Evolutionary conservation across 495 filamentous ascomycete species (phyloP).

Genomic region (Talaromyces liani): DNA sequence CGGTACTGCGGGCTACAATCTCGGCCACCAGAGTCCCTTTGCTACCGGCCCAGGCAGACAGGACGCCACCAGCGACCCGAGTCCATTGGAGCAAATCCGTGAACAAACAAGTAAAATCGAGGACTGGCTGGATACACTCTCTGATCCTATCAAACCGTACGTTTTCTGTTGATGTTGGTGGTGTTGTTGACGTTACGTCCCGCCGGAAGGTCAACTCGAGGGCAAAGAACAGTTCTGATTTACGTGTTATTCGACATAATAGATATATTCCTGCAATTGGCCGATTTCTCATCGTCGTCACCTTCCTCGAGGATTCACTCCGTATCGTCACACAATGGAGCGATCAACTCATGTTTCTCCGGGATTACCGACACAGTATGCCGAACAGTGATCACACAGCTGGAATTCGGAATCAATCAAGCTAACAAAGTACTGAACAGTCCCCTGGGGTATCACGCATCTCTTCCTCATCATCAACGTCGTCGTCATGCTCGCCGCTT

Average conservation of each 20-base stretch:
- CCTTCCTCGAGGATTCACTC: conserved; percentile 93
- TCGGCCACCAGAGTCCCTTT: conserved; percentile 71
- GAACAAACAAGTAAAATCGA: conserved; percentile 98
- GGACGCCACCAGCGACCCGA: conserved; percentile 63
- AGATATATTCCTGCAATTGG: conserved; percentile 94
- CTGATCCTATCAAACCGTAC: conserved; percentile 93
- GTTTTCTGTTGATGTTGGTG: conserved; percentile 29
- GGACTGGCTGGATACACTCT: conserved; percentile 80
- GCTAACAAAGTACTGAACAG: conserved; percentile 35
- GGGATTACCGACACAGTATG: conserved; percentile 89
- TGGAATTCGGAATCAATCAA: background rate
- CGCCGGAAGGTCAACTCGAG: background rate
- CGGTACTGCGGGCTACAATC: conserved; percentile 92
- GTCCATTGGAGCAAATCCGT: conserved; percentile 83
- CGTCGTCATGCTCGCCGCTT: conserved; percentile 78
- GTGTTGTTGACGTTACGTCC: conserved; percentile 4
- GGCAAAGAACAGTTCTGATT: conserved; percentile 13
- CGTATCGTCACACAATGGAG: conserved; percentile 97
- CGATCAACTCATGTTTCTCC: conserved; percentile 89
- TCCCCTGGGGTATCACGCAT: conserved; percentile 85
- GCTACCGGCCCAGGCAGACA: conserved; percentile 50
- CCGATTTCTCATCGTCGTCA: conserved; percentile 95
- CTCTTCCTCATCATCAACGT: conserved; percentile 90
- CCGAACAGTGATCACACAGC: background rate
- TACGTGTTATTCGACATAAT: conserved; percentile 24